A percentile compares a stretch with the other conserved stretches of the same genome.
Evolutionary conservation across 192 early-diverging fungal species (phyloP).

Genomic region (Coemansia aciculifera): DNA sequence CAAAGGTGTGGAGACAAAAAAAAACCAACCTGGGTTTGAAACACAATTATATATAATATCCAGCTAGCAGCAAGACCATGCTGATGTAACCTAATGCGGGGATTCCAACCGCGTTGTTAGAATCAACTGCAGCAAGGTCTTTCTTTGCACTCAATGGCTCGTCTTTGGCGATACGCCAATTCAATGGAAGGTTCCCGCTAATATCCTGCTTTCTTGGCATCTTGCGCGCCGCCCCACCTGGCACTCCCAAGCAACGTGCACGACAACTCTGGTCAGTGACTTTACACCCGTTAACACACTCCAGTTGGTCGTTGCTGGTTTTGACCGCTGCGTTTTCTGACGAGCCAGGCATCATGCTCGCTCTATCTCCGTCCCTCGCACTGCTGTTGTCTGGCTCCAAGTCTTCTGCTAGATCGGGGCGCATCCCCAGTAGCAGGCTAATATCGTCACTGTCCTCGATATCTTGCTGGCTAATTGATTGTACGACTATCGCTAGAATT

Average conservation of each 20-base stretch:
- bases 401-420: constrained; percentile 36
- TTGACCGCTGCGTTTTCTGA: neutral
- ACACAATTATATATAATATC: neutral
- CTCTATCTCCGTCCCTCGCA: neutral
- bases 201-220: constrained; percentile 42
- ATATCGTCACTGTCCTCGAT: constrained; percentile 22
- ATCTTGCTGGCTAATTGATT: neutral
- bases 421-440: constrained; percentile 17
- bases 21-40: neutral
- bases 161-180: constrained; percentile 25
- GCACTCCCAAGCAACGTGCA: constrained; percentile 46
- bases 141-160: neutral
- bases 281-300: constrained; percentile 29
- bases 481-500: neutral
- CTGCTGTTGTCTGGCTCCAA: constrained; percentile 7
- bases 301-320: constrained; percentile 14
- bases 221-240: constrained; percentile 41
- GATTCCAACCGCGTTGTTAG: neutral
- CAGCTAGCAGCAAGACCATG: constrained; percentile 2
- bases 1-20: neutral
- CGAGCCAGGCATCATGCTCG: neutral
- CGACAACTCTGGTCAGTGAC: constrained; percentile 43
- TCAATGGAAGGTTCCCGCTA: constrained; percentile 36
- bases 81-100: neutral
- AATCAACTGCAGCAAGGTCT: neutral